Conservation (phyloP, 2,329 filamentous ascomycete species). For the Xylariaceae sp. region DNA sequence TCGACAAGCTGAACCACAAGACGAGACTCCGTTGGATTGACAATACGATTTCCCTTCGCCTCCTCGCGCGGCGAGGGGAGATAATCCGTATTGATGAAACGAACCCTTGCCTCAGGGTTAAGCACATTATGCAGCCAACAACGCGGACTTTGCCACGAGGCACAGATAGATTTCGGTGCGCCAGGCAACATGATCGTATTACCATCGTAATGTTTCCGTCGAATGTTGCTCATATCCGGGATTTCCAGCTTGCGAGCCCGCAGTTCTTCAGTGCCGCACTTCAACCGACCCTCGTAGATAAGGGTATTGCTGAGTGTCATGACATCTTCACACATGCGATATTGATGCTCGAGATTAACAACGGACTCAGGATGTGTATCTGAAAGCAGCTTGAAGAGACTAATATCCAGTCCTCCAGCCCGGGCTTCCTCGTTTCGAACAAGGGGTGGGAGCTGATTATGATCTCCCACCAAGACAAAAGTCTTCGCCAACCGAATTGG, state of each 20-base stretch:
- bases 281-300: constrained; percentile 86
- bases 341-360: constrained; percentile 89
- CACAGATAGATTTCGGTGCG: constrained; percentile 51
- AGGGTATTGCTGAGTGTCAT: constrained; percentile 90
- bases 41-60: constrained; percentile 75
- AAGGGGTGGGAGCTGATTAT: constrained; percentile 90
- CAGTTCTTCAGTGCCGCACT: constrained; percentile 77
- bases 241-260: constrained; percentile 64
- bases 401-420: constrained; percentile 81
- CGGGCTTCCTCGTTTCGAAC: constrained; percentile 88
- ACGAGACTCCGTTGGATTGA: constrained; percentile 77
- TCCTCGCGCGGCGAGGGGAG: constrained; percentile 65
- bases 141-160: constrained; percentile 39
- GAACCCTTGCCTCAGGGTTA: constrained; percentile 64
- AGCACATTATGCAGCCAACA: constrained; percentile 79
- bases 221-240: constrained; percentile 58
- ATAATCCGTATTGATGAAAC: constrained; percentile 84
- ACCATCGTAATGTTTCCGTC: constrained; percentile 53
- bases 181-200: constrained; percentile 38
- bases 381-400: constrained; percentile 87
- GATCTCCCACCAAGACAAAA: constrained; percentile 93
- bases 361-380: constrained; percentile 84
- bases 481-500: constrained; percentile 88
- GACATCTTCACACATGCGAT: constrained; percentile 96
- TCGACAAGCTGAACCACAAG: constrained; percentile 77